Base-by-base conservation (phyloP, 805 yeast species). In the Monosporozyma servazzii region DNA sequence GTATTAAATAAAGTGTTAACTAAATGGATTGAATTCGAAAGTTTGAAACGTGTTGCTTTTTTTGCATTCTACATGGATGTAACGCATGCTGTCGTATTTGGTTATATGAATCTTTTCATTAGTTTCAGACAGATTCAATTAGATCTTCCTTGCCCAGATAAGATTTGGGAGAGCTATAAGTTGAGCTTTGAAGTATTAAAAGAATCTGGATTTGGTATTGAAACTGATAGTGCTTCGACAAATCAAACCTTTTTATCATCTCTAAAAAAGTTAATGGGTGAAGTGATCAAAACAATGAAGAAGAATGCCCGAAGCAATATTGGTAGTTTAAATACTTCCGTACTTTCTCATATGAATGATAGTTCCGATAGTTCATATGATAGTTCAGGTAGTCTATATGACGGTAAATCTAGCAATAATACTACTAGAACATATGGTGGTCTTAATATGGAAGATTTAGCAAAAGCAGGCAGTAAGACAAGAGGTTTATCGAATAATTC, bases 11-110 rank as follows among this genome's bases (percentile, higher is more conserved):
- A 58, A 39, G 57, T 59, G 31, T 47, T 58, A 25, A 43, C 51
- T 23, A 73, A 76, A 56, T 88, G 96, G 96, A 82, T 88, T 13
- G 88, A 86, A 50, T 79, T 81, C 41, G 96, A 88, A 66, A 78
- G 82, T 47, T 73, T 86, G 74, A 88, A 88, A 63, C 69, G 96
- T 52, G 77, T 85, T 1, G 86, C 95, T 0, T 79, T 82, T 53
- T 80, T 86, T 80, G 88, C 95, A 13, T 88, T 88, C 63, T 84
- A 84, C 62, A 73, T 85, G 59, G 96, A 88, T 66, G 81, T 85
- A 1, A 76, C 83, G 2, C 95, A 88, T 69, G 85, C 88, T 39
- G 79, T 84, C 15, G 76, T 86, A 47, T 87, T 84, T 65, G 85
- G 95, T 5, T 95, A 88, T 66, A 78, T 84, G 52, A 71, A 79